Base-by-base conservation (phyloP, 306 rosid genomes). In the Leucaena leucocephala region DNA sequence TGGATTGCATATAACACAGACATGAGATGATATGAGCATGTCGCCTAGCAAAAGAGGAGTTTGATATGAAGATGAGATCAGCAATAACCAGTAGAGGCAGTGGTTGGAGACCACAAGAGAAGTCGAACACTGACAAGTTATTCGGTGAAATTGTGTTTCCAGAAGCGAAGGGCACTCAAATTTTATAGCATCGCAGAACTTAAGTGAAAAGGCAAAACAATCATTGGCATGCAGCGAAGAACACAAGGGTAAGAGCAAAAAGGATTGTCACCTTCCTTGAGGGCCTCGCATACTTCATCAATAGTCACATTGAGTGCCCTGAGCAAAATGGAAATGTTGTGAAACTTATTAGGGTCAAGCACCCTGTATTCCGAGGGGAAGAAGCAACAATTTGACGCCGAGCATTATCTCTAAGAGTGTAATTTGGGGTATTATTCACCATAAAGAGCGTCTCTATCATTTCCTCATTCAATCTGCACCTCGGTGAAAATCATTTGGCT, bases 271-370 rank as follows among this genome's bases (percentile, higher is more conserved):
- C 98, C 98, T 91, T 94, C 98, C 62, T 88, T 63, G 66, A 94
- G 97, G 16, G 97, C 90, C 42, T 90, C 97, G 79, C 97, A 85
- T 34, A 94, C 94, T 89, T 94, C 98, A 10, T 92, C 95, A 75
- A 86, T 50, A 12, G 98, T 92, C 39, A 91, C 98, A 86, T 92
- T 92, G 17, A 92, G 86, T 0, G 97, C 98, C 84, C 97, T 87
- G 4, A 94, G 91, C 64, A 87, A 85, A 84, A 94, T 92, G 35
- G 98, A 94, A 62, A 94, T 94, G 81, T 94, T 94, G 81, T 92
- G 98, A 0, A 97, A 94, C 83, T 92, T 92, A 79, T 92, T 91
- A 7, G 97, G 97, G 84, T 94, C 98, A 50, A 94, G 93, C 49
- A 90, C 94, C 87, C 94, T 83, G 45, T 85, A 88, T 52, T 94